These are phyloP conservation scores for Leccinellum luteum DNA, from an alignment of 768 basidiomycete genomes.

Conservation along the genomic window DNA sequence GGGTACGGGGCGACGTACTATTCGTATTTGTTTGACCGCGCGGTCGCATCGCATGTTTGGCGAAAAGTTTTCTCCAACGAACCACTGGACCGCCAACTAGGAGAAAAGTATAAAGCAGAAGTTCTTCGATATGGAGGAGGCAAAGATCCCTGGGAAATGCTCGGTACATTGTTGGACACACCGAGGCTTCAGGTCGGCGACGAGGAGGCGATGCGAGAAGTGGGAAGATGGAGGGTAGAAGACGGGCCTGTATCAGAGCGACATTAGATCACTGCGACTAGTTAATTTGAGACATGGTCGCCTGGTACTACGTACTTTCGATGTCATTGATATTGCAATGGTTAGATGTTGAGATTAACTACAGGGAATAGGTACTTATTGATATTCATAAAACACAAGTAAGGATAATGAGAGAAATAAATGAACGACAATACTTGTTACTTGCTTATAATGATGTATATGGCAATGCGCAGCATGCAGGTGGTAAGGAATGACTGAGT, in stretches of 20 bases:
- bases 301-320: too few relatives aligned
- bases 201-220: conserved; percentile 80
- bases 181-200: conserved; percentile 72
- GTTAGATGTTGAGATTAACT: not conserved
- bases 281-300: not conserved
- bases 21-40: conserved; percentile 94
- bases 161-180: conserved; percentile 62
- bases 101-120: conserved; percentile 78
- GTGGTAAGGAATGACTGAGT: not conserved
- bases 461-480: not conserved
- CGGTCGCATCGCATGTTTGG: conserved; percentile 94
- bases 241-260: conserved; percentile 63
- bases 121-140: conserved; percentile 84
- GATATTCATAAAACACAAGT: not conserved
- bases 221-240: conserved; percentile 86
- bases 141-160: conserved; percentile 92
- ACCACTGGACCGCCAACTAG: conserved; percentile 68
- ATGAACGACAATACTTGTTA: not conserved
- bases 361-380: not conserved
- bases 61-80: conserved; percentile 63
- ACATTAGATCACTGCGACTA: conserved; percentile 40
- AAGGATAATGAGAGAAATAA: not conserved
- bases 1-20: conserved; percentile 99
- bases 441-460: not conserved
- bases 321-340: conserved; percentile 1